These are phyloP conservation scores for Helotiales sp. DNA, from an alignment of 2,329 filamentous ascomycete genomes.

Conservation along the genomic window DNA sequence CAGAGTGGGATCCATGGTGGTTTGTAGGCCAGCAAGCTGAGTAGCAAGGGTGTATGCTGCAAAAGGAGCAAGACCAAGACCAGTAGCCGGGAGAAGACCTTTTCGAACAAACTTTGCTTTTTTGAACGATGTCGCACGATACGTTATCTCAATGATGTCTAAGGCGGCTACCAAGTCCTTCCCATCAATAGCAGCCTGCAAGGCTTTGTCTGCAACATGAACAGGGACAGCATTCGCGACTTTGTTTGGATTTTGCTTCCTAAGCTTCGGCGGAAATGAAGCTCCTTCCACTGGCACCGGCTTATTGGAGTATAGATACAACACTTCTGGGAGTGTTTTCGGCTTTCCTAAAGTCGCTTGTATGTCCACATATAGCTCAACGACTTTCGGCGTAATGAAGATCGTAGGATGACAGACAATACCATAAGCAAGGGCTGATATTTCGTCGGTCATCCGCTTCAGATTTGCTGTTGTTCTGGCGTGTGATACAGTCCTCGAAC, in stretches of 20 bases:
- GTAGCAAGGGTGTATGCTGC: conserved; percentile 71
- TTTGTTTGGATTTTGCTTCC: conserved; percentile 64
- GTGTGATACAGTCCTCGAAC: conserved; percentile 15
- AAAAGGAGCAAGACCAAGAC: conserved; percentile 58
- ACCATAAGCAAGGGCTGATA: conserved; percentile 63
- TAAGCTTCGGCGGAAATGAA: conserved; percentile 60
- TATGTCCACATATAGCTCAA: conserved; percentile 73
- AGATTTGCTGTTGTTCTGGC: conserved; percentile 19
- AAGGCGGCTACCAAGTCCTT: conserved; percentile 79
- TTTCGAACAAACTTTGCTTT: conserved; percentile 67
- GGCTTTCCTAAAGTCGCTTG: conserved; percentile 73
- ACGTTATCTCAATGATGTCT: conserved; percentile 70
- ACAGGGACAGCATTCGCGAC: conserved; percentile 71
- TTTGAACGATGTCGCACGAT: conserved; percentile 64
- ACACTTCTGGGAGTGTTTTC: conserved; percentile 74
- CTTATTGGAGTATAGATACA: conserved; percentile 83
- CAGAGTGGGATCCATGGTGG: conserved; percentile 71
- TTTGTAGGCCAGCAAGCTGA: conserved; percentile 65
- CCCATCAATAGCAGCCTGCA: conserved; percentile 76
- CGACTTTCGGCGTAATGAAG: conserved; percentile 73
- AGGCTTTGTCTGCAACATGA: conserved; percentile 69
- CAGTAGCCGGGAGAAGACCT: conserved; percentile 58
- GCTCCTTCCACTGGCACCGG: conserved; percentile 61
- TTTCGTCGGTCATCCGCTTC: conserved; percentile 42
- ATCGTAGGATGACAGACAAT: conserved; percentile 74